Base-by-base conservation (phyloP, 1,139 yeast genomes). In the Lodderomyces elongisporus region DNA sequence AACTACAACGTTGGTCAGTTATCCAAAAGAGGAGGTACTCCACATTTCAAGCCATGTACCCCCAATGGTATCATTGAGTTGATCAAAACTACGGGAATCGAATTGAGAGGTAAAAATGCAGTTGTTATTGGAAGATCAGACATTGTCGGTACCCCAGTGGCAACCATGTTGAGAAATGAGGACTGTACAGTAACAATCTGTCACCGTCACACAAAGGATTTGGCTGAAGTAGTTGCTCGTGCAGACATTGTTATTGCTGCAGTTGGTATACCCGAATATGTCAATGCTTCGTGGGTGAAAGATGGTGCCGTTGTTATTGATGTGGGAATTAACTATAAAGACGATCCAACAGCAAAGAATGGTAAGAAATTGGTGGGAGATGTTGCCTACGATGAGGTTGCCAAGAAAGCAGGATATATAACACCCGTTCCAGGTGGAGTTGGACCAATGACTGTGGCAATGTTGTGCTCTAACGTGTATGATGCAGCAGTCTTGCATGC, bases 401-500 rank as follows among this genome's bases (percentile, higher is more conserved):
- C 64, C 36, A 60, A 68, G 34, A 69, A 66, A 44, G 82, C 87
- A 2, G 63, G 80, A 2, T 76, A 67, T 47, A 66, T 83, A 35
- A 82, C 93, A 5, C 93, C 93, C 4, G 93, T 83, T 33, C 93
- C 93, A 24, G 91, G 26, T 56, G 93, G 93, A 46, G 93, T 83
- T 45, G 93, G 93, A 25, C 93, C 93, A 46, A 83, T 83, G 93
- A 83, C 93, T 20, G 91, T 83, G 27, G 89, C 88, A 28, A 81
- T 81, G 88, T 70, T 83, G 42, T 74, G 84, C 42, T 70, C 79
- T 33, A 83, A 83, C 48, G 84, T 83, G 4, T 63, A 75, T 38
- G 65, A 68, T 40, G 82, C 85, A 30, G 84, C 85, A n/a, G 62
- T 77, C 40, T 52, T 73, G 47, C 69, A 72, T 54, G 71, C 74